Conservation (phyloP, 495 filamentous ascomycete genomes). For the Annulohypoxylon stygium region DNA sequence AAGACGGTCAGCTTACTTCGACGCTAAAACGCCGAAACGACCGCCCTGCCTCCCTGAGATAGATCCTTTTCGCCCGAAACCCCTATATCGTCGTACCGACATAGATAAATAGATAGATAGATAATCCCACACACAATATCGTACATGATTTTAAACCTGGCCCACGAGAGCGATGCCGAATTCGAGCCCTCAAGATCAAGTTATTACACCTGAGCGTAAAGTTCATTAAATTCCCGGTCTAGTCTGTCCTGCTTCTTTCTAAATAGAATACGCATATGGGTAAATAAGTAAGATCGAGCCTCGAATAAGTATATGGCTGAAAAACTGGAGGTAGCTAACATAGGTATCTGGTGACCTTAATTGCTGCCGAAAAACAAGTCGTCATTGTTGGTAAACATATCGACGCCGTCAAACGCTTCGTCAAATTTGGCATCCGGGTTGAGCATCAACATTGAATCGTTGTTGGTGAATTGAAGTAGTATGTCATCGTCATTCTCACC, state of each 20-base stretch:
- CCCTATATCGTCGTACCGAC: background rate
- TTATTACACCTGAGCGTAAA: conserved; percentile 20
- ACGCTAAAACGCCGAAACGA: conserved; percentile 39
- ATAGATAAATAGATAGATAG: background rate
- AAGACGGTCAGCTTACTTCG: conserved; percentile 28
- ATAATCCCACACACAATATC: conserved; percentile 38
- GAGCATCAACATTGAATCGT: conserved; percentile 58
- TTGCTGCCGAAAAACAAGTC: conserved; percentile 62
- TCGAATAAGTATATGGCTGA: conserved; percentile 40
- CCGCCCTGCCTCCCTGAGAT: conserved; percentile 14
- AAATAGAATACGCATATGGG: background rate
- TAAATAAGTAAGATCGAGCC: conserved; percentile 5
- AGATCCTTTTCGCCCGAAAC: conserved; percentile 30
- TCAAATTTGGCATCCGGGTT: conserved; percentile 58
- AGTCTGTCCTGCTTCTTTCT: conserved; percentile 8
- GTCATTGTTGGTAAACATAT: conserved; percentile 59
- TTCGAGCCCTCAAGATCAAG: conserved; percentile 25
- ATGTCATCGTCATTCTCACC: conserved; percentile 53
- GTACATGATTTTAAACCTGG: conserved; percentile 39
- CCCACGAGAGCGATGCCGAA: conserved; percentile 4
- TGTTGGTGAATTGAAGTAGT: conserved; percentile 52
- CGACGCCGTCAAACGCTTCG: conserved; percentile 56
- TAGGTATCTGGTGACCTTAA: conserved; percentile 50
- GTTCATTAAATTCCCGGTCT: conserved; percentile 25
- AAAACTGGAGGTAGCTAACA: conserved; percentile 46